Base-by-base conservation (phyloP, 2,329 filamentous ascomycete genomes). In the Arthrobotrys pseudoclavata region DNA sequence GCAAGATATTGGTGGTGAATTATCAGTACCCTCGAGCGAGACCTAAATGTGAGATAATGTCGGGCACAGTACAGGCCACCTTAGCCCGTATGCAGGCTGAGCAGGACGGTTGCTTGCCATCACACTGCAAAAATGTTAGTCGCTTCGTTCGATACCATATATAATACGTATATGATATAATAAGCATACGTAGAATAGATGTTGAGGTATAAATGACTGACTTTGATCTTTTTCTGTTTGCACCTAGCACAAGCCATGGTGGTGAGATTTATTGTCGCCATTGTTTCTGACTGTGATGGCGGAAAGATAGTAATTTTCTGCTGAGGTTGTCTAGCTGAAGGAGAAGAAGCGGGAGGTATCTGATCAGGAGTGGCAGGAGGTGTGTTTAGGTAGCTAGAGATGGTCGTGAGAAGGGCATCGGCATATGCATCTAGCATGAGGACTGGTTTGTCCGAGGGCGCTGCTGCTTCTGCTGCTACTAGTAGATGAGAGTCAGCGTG, bases 201-300 rank as follows among this genome's bases (percentile, higher is more conserved):
- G 13, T n/a, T 3, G 12, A 4, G 12, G 34, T 4, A 7, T 7
- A 9, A 37, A 12, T 15, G 12, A 15, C 37, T 15, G 9, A 71
- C 74, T 22, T 77, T 77, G 18, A 77, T 77, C 52, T 77, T 77
- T 18, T 77, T 77, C 13, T 55, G 31, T 20, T 77, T 77, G 67
- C 74, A 77, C 37, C 74, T 62, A 3, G 34, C 66, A 13, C 74
- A 77, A 7, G 74, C 74, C 10, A 77, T 57, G 12, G 70, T 77
- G 15, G 52, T 57, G 1, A 2, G 15, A n/a, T 66, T 62, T 6
- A 22, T 12, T 47, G 13, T 7, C 15, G 26, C 13, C 10, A 53
- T 53, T 31, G 55, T 9, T n/a, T 13, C 26, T 18, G 57, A 5
- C 12, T n/a, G 18, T 15, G 37, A 31, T 2, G 12, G 22, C 18